A percentile compares a stretch with the other conserved stretches of the same genome.
Conservation (phyloP, 2,329 filamentous ascomycete species). For the Apiospora arundinis region DNA sequence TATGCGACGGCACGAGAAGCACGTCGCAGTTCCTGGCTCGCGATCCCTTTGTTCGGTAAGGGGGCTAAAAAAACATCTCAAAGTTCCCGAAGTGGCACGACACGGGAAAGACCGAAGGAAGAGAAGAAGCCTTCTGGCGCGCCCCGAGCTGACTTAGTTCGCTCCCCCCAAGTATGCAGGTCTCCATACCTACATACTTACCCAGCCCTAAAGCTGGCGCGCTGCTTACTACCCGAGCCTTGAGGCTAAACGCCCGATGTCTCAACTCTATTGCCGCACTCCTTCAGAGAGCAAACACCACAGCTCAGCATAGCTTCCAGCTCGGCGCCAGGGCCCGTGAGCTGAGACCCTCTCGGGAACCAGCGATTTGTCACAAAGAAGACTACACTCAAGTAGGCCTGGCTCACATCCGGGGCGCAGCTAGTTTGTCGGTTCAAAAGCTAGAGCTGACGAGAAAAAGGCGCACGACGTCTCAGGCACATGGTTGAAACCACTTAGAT, state of each 20-base stretch:
- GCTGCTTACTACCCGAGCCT: neutral
- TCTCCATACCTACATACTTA: too few species aligned
- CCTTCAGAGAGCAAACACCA: neutral
- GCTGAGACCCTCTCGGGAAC: neutral
- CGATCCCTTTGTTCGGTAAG: neutral
- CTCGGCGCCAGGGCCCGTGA: neutral
- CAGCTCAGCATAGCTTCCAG: neutral
- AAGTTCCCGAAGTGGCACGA: neutral
- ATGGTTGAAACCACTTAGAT: neutral
- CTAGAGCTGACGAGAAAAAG: slow-evolving; percentile 6
- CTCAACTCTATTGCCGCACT: slow-evolving; percentile 7
- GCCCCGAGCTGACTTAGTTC: neutral
- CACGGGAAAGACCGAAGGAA: slow-evolving; percentile 2
- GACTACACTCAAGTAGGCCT: neutral
- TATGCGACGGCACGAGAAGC: neutral
- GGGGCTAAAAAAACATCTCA: neutral
- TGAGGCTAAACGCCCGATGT: slow-evolving; percentile 15
- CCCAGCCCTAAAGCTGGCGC: neutral
- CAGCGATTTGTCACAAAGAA: neutral
- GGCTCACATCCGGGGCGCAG: neutral
- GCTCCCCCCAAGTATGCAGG: neutral
- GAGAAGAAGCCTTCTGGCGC: slow-evolving; percentile 3
- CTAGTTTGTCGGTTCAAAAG: neutral
- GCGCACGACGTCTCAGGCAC: neutral
- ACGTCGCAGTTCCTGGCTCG: neutral